phyloP scores from a whole-genome alignment of 2,329 filamentous ascomycete genomes.

The Taxawa tesnikishii region DNA sequence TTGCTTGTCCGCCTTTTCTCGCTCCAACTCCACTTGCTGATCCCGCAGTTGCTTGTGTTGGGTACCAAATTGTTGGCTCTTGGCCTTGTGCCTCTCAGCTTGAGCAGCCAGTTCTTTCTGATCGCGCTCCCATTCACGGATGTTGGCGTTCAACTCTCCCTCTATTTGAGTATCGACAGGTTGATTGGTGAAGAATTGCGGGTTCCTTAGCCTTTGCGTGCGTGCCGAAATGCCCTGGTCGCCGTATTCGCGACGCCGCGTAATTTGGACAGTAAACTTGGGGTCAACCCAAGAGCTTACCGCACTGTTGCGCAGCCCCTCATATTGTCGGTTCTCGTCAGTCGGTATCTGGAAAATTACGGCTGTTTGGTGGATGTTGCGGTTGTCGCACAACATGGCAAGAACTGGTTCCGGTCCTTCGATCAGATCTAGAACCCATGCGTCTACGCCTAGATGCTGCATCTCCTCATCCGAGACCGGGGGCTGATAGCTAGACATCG shows the following conservation, averaged over 20 bases:
- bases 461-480: conserved; percentile 47
- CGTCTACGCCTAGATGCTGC: conserved; percentile 53
- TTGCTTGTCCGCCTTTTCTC: conserved; percentile 57
- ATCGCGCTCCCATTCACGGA: conserved; percentile 30
- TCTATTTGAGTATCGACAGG: conserved; percentile 58
- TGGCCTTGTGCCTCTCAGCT: conserved; percentile 11
- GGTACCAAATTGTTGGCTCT: conserved; percentile 7
- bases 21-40: conserved; percentile 28
- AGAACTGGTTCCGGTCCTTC: conserved; percentile 73
- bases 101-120: conserved; percentile 25
- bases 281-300: conserved; percentile 62
- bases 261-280: conserved; percentile 50
- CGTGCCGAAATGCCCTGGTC: conserved; percentile 57
- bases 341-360: conserved; percentile 51
- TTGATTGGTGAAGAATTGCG: conserved; percentile 63
- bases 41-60: conserved; percentile 14
- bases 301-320: conserved; percentile 46
- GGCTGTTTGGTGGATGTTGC: conserved; percentile 55
- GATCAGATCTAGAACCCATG: conserved; percentile 67
- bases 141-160: conserved; percentile 42
- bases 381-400: conserved; percentile 73
- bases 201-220: conserved; percentile 47
- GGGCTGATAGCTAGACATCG: conserved; percentile 42
- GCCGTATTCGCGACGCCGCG: conserved; percentile 69
- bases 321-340: conserved; percentile 54